Base-by-base conservation (phyloP, 106 monocot genomes). In the Ottelia alismoides region DNA sequence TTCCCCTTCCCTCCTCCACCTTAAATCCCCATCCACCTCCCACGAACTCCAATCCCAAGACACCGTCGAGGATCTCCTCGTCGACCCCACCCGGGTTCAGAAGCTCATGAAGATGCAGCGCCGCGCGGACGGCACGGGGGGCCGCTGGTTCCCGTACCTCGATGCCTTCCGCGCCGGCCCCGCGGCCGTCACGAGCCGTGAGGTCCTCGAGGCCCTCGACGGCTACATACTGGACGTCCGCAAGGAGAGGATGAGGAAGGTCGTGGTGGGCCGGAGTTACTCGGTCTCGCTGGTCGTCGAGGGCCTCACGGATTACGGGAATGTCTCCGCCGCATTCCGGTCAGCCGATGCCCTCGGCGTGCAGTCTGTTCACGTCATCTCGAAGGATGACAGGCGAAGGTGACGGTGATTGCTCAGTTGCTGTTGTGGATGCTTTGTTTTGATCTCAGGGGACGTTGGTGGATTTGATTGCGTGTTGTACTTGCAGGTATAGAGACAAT, bases 321-420 rank as follows among this genome's bases (percentile, higher is more conserved):
- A 98, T 32, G 98, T 98, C 10, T 98, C 98, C 27, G 98, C 98
- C 1, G 80, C 85, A 7, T 98, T 98, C 64, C 67, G 98, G 40
- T 98, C 98, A 18, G 98, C 90, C n/a, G 98, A 98, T 49, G 98
- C 98, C 0, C 76, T 98, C 2, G 90, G 98, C 47, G 64, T 98
- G 32, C 98, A 98, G 70, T 90, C 90, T 16, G 98, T 90, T 32
- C 98, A 98, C 49, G 98, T 98, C 18, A 73, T 98, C 22, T 82
- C 82, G 9, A 56, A 45, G 25, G 79, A 67, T 26, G 60, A 58
- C 52, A 75, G 64, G 53, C 82, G 86, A 85, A 96, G 96, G 96
- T 89, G 84, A 82, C 60, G 84, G 85, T 84, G 84, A 85, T 78
- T 67, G 26, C 40, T 16, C 16, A 43, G 6, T 43, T 52, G 17